Base-by-base conservation (phyloP, 768 basidiomycete genomes). In the Rhodotorula graminis region DNA sequence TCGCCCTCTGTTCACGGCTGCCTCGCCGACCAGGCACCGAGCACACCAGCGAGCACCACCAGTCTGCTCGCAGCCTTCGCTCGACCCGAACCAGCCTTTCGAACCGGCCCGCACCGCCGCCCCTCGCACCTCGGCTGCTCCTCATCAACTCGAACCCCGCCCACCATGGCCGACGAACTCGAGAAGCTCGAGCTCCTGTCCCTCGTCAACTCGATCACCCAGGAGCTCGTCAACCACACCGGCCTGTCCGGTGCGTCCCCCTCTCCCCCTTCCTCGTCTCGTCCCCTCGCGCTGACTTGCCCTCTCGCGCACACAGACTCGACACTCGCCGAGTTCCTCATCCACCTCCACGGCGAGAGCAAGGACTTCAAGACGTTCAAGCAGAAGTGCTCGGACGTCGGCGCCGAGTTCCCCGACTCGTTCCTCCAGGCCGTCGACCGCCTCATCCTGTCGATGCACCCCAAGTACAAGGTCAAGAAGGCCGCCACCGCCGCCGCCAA, bases 371-470 rank as follows among this genome's bases (percentile, higher is more conserved):
- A 84, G 14, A 87, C 87, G 60, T 99, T 98, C 86, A 91, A 92
- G 83, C 79, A 81, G 61, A 89, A 90, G 80, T 86, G 98, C 58
- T 84, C 85, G 66, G 88, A 89, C 71, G 84, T 86, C 71, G 92
- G 88, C 31, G 90, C 91, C 29, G 88, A 79, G 27, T 93, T 97
- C 78, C 89, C 93, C 8, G 91, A 91, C 73, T 91, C 91, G 40
- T 91, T 97, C 80, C 82, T 95, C 69, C 90, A 93, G 81, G 94
- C 89, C 79, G 87, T 98, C 47, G 95, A 99, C 83, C 90, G 96
- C 29, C 87, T 98, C 64, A 92, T 99, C 77, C 86, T 96, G 66
- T 91, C 86, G 69, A 87, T 97, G 85, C 95, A 99, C 78, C 96
- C 95, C 2, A 96, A 93, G 78, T 90, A 97, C 84, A 91, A 91